These are phyloP conservation scores for Limonium bicolor DNA, from an alignment of 148 eudicot genomes.

Conservation along the genomic window DNA sequence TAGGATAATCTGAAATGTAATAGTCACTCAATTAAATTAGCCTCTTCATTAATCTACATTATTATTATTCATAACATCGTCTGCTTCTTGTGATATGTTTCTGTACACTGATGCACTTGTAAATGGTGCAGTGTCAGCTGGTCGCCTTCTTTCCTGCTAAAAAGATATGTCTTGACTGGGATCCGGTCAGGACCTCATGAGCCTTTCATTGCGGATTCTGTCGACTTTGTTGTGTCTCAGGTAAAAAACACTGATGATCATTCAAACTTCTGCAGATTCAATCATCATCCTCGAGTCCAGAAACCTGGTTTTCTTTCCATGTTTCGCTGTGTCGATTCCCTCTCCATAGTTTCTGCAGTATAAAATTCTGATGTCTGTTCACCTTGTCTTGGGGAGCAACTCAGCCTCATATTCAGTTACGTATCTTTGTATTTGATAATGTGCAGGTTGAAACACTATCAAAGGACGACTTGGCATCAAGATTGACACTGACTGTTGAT, in stretches of 20 bases:
- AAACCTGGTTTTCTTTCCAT: too few relatives aligned
- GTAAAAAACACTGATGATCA: slow-evolving; percentile 22
- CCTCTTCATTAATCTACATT: too few relatives aligned
- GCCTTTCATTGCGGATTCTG: slow-evolving; percentile 97
- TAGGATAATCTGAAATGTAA: too few relatives aligned
- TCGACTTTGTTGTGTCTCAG: slow-evolving; percentile 98
- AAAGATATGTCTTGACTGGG: slow-evolving; percentile 76
- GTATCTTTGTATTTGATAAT: neutral
- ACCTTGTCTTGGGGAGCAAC: too few relatives aligned
- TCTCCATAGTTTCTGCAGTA: too few relatives aligned
- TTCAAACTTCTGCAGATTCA: neutral
- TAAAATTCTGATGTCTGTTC: too few relatives aligned
- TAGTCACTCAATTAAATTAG: too few relatives aligned
- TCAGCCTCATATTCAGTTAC: too few relatives aligned
- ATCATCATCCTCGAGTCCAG: neutral
- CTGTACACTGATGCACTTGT: slow-evolving; percentile 12
- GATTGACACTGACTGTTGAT: slow-evolving; percentile 66
- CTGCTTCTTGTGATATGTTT: too few relatives aligned
- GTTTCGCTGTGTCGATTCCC: too few relatives aligned
- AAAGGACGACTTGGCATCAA: slow-evolving; percentile 77
- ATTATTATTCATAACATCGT: too few relatives aligned
- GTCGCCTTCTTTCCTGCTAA: slow-evolving; percentile 90
- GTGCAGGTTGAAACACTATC: slow-evolving; percentile 75
- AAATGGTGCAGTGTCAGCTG: slow-evolving; percentile 72
- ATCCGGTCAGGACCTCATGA: slow-evolving; percentile 93